Evolutionary conservation across 306 rosid species (phyloP), one percentile per base, ranked within the genome.

Genomic region (Malus asiatica): DNA sequence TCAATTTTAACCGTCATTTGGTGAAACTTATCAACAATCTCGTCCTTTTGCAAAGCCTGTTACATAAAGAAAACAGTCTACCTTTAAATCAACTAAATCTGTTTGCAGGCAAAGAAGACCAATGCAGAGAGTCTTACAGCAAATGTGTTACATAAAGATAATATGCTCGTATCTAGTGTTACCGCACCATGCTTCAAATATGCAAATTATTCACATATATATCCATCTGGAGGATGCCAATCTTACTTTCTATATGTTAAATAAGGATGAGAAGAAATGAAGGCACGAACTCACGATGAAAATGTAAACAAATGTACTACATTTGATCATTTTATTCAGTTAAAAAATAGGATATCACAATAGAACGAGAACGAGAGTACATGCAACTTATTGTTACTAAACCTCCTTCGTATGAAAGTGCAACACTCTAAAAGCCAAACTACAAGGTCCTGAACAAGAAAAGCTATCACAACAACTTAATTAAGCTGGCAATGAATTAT

Each of bases 21-120:
- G 71, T 78, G 93, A 83, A 96, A 92, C 81, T 87, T 82, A 57
- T 65, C 85, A 32, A 81, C 80, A 33, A 75, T 77, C 70, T 87
- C 89, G 63, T 84, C 94, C 78, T 84, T 81, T 67, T 5, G 75
- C 82, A 88, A 80, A 77, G 97, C 99, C 99, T 96, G 74, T 40
- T 9, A 76, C 30, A 46, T 32, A 5, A 63, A 30, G 62, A 77
- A 51, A 77, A 38, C 46, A 11, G 69, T 44, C 70, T 19, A 27
- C 77, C 46, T 29, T 74, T 46, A 60, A 19, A 60, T 30, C 14
- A 60, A 25, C 27, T 18, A 42, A 4, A 58, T 10, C 23, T 53
- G 65, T 71, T 71, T 33, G 51, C 75, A 71, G n/a, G 32, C 33
- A 14, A 70, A 51, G 25, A 71, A 32, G 10, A 2, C 11, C 68